Percentiles rank a stretch among this genome's conserved stretches.
Evolutionary conservation across 257 asterid species (phyloP).

Genomic region (Nicotiana obtusifolia): DNA sequence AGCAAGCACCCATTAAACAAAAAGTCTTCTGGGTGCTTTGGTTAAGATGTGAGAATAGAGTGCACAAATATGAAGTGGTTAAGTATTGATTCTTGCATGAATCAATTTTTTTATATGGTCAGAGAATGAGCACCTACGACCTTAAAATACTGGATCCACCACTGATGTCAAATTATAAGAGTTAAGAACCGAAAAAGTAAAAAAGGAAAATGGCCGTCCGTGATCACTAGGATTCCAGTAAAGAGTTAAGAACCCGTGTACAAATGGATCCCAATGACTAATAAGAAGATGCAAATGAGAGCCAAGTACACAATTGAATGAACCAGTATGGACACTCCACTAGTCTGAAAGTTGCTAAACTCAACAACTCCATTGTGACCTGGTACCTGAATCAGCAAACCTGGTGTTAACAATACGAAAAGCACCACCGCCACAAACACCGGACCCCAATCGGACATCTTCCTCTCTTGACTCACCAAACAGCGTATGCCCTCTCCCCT

Average conservation of each 20-base stretch:
- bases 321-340: slow-evolving; percentile 69
- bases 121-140: no score
- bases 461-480: background rate
- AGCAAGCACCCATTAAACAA: no score
- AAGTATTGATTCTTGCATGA: no score
- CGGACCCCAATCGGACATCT: slow-evolving; percentile 95
- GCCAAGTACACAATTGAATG: slow-evolving; percentile 72
- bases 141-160: no score
- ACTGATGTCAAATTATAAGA: no score
- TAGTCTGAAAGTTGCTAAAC: slow-evolving; percentile 79
- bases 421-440: slow-evolving; percentile 82
- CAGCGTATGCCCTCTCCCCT: background rate
- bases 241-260: slow-evolving; percentile 46
- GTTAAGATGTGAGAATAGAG: no score
- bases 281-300: slow-evolving; percentile 68
- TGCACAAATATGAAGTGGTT: no score
- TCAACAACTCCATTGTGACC: slow-evolving; percentile 63
- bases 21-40: no score
- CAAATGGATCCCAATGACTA: slow-evolving; percentile 70
- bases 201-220: background rate
- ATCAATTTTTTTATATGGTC: no score
- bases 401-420: slow-evolving; percentile 76
- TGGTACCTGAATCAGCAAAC: slow-evolving; percentile 80
- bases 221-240: background rate
- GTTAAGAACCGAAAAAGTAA: background rate